phyloP scores from a whole-genome alignment of 352 stramenopile species.

The Phytophthora boehmeriae region DNA sequence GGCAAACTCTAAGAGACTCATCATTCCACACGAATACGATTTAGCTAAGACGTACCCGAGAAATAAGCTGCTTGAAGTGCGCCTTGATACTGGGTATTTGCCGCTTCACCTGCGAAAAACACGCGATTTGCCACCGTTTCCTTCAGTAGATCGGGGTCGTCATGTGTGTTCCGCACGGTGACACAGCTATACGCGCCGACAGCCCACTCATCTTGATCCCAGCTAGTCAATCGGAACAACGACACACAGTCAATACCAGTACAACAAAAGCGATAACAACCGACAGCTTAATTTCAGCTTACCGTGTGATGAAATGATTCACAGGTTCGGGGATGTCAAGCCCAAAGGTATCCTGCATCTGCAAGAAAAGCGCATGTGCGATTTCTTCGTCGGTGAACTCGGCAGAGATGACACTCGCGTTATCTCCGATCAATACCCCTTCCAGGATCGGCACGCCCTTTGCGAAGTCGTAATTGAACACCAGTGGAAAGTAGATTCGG shows the following conservation, averaged over 20 bases:
- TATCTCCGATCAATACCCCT: slow-evolving; percentile 57
- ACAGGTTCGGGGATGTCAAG: slow-evolving; percentile 39
- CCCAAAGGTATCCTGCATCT: slow-evolving; percentile 60
- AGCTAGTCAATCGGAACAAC: slow-evolving; percentile 32
- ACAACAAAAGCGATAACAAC: slow-evolving; percentile 42
- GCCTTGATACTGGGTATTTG: slow-evolving; percentile 72
- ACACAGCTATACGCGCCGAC: slow-evolving; percentile 74
- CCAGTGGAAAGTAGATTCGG: slow-evolving; percentile 56
- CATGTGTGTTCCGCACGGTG: slow-evolving; percentile 50
- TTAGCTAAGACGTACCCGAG: slow-evolving; percentile 27
- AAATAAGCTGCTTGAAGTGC: slow-evolving; percentile 75
- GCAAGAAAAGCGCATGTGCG: slow-evolving; percentile 47
- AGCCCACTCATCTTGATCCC: slow-evolving; percentile 67
- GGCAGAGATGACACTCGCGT: slow-evolving; percentile 49
- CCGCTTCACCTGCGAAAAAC: slow-evolving; percentile 75
- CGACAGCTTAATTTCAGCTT: slow-evolving; percentile 4
- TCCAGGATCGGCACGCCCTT: slow-evolving; percentile 65
- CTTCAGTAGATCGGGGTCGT: slow-evolving; percentile 64
- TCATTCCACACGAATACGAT: neutral
- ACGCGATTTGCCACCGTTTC: slow-evolving; percentile 51
- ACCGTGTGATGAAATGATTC: slow-evolving; percentile 64
- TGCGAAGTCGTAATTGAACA: slow-evolving; percentile 64
- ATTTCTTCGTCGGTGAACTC: slow-evolving; percentile 56
- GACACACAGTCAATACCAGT: slow-evolving; percentile 3
- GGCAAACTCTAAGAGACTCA: neutral